These are phyloP conservation scores for Suillus hirtellus DNA, from an alignment of 768 basidiomycete genomes.

Conservation along the genomic window DNA sequence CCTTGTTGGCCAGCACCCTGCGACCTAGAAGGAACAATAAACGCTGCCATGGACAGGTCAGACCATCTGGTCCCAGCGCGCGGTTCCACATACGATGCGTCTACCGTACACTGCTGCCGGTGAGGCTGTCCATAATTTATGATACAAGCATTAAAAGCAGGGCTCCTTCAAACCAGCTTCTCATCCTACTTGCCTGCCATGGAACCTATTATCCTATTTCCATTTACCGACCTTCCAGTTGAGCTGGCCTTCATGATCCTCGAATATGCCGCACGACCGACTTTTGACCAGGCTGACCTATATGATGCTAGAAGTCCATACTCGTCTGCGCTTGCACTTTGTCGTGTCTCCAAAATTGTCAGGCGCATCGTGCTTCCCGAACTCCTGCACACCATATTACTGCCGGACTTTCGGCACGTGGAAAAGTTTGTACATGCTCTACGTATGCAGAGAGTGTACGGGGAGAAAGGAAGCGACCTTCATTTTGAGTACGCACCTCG, in stretches of 20 bases:
- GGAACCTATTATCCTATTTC: slow-evolving; percentile 9
- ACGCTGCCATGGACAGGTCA: neutral
- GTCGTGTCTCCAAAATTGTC: slow-evolving; percentile 34
- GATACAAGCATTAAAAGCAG: neutral
- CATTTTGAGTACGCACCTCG: slow-evolving; percentile 33
- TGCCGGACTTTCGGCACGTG: slow-evolving; percentile 15
- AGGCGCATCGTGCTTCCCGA: slow-evolving; percentile 39
- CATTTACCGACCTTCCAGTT: slow-evolving; percentile 31
- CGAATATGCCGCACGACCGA: slow-evolving; percentile 30
- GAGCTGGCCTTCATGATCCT: slow-evolving; percentile 40
- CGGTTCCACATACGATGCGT: slow-evolving; percentile 13
- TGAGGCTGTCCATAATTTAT: neutral
- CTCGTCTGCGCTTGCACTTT: slow-evolving; percentile 32
- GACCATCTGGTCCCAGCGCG: neutral
- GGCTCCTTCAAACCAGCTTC: neutral
- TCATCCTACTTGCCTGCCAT: neutral
- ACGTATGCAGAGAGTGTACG: slow-evolving; percentile 25
- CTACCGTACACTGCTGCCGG: neutral
- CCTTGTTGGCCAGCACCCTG: neutral
- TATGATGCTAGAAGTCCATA: slow-evolving; percentile 12
- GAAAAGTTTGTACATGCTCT: slow-evolving; percentile 34
- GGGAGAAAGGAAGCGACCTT: slow-evolving; percentile 21
- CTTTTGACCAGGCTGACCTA: slow-evolving; percentile 11
- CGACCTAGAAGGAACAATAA: neutral
- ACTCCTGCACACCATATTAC: slow-evolving; percentile 41